A percentile compares a stretch with the other conserved stretches of the same genome.
Evolutionary conservation across 2,329 filamentous ascomycete genomes (phyloP).

Genomic region (Paecilomyces variotii): DNA sequence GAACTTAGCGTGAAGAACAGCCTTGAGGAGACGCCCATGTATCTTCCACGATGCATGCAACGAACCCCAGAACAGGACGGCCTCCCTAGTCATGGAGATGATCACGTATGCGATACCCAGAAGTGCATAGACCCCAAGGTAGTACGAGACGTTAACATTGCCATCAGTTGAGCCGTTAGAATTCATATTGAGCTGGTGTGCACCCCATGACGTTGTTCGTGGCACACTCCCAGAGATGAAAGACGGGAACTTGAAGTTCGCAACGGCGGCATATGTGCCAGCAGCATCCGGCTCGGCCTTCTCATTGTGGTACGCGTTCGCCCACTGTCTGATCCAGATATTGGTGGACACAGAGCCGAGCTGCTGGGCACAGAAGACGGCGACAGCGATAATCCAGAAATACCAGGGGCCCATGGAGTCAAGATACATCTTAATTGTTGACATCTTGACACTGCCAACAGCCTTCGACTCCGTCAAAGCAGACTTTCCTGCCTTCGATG

Average conservation of each 20-base stretch:
- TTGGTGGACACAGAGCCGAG: constrained; percentile 80
- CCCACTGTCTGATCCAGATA: constrained; percentile 92
- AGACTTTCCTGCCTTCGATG: constrained; percentile 39
- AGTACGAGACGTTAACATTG: constrained; percentile 73
- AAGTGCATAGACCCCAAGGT: constrained; percentile 71
- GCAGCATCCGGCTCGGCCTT: constrained; percentile 24
- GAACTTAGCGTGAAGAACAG: constrained; percentile 84
- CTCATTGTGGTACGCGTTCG: constrained; percentile 68
- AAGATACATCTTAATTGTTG: constrained; percentile 79
- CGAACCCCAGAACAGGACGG: constrained; percentile 87
- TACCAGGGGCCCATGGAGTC: constrained; percentile 90
- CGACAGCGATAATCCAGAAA: constrained; percentile 74
- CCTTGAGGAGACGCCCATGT: constrained; percentile 67
- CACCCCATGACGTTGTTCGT: constrained; percentile 21
- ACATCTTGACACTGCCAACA: constrained; percentile 77
- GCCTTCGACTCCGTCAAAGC: constrained; percentile 67
- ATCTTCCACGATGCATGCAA: constrained; percentile 78
- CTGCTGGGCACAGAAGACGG: constrained; percentile 76
- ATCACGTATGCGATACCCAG: constrained; percentile 70
- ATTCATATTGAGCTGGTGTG: constrained; percentile 20
- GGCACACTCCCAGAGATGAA: constrained; percentile 30
- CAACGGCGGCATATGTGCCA: constrained; percentile 33
- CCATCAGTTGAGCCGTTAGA: constrained; percentile 13
- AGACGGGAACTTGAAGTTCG: constrained; percentile 28
- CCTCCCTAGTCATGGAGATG: constrained; percentile 75